Evolutionary conservation across 1,284 basidiomycete genomes (phyloP), one percentile per base, ranked within the genome.

Genomic region (Dichomitus squalens): DNA sequence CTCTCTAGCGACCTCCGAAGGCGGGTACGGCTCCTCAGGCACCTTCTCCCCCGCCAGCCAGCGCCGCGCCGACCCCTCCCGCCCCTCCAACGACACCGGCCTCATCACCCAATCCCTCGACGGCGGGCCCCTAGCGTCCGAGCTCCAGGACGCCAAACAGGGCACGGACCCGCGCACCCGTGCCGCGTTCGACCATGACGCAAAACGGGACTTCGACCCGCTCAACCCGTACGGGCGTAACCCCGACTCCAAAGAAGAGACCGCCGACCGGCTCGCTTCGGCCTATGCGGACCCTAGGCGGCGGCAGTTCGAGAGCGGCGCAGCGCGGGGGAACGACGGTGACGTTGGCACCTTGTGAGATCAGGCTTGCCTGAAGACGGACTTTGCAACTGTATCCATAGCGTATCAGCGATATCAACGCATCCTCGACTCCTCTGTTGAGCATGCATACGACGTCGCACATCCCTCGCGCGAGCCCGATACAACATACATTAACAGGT

Each of bases 1-100:
- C n/a, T 14, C 23, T 43, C 14, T 53, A 75, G 73, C 72, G 14
- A 75, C 74, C 8, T 69, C 73, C 0, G 70, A 70, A 6, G 74
- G 73, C 34, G 73, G 73, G 8, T 73, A 70, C 57, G 66, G 71
- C 23, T 68, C 70, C 7, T 25, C 57, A 39, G 58, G 64, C 59
- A 33, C 61, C 41, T 72, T 63, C 60, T 65, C 70, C 4, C 43
- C 57, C 0, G 52, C 46, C 27, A 52, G 51, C 54, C 56, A 60
- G 49, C 58, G 58, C 7, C 58, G 44, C 51, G 58, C 58, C 14
- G 35, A 60, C 63, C 34, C 46, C 51, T 18, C 52, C 60, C 5
- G 64, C 67, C 31, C 39, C 21, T 21, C 25, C 7, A 20, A 44
- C 14, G 51, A 54, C 16, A 25, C 53, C 4, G 64, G 64, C 5